Conservation (phyloP, 176 grass and related monocot species). For the Tillandsia leiboldiana region DNA sequence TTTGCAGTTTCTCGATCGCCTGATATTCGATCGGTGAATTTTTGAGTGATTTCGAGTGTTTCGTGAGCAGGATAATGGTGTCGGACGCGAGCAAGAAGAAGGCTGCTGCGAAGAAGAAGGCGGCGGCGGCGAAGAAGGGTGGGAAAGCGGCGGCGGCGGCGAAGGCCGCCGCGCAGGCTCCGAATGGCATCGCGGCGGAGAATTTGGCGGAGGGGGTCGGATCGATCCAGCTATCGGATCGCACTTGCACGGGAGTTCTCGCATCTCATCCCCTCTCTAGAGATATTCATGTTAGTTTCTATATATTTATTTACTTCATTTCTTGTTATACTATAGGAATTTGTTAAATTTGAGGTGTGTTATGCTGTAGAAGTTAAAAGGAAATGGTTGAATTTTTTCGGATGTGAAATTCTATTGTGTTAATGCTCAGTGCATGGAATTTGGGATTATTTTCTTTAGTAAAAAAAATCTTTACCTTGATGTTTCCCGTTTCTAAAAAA, state of each 20-base stretch:
- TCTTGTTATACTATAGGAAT: not conserved
- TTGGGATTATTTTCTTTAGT: no score
- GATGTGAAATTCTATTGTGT: no score
- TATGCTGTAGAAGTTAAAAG: no score
- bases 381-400: no score
- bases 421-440: no score
- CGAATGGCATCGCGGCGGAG: conserved; percentile 6
- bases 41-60: not conserved
- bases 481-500: no score
- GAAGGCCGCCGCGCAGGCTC: no score
- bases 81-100: conserved; percentile 97
- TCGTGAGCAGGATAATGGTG: conserved; percentile 44
- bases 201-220: conserved; percentile 40
- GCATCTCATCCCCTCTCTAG: conserved; percentile 82
- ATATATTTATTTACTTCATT: not conserved
- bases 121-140: conserved; percentile 50
- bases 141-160: not conserved
- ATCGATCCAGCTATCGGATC: conserved; percentile 54
- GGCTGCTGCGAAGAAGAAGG: conserved; percentile 81
- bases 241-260: conserved; percentile 83
- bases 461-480: no score
- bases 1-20: conserved; percentile 5
- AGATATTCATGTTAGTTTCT: conserved; percentile 64
- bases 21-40: conserved; percentile 1
- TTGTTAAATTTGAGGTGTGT: not conserved